Percentiles rank a stretch among this genome's conserved stretches.
These are phyloP conservation scores for Ogataea siamensis DNA, from an alignment of 805 yeast species.

Conservation along the genomic window DNA sequence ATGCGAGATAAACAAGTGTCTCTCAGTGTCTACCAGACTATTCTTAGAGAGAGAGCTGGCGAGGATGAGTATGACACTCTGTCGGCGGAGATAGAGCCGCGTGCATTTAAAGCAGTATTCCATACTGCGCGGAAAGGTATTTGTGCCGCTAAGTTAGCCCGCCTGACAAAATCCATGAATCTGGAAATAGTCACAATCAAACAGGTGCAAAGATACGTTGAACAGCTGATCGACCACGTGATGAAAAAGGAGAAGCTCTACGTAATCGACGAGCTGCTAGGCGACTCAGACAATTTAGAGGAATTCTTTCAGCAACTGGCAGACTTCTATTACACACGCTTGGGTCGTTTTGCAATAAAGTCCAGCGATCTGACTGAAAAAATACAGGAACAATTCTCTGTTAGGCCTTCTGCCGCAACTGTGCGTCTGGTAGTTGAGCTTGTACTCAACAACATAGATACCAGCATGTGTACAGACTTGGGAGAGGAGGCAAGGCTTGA, in stretches of 20 bases:
- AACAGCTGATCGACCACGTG: neutral
- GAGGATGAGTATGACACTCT: constrained; percentile 5
- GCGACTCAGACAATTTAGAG: neutral
- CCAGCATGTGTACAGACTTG: neutral
- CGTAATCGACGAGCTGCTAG: neutral
- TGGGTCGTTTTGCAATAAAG: neutral
- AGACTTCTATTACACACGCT: neutral
- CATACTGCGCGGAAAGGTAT: constrained; percentile 28
- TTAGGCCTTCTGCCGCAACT: neutral
- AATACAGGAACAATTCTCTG: neutral
- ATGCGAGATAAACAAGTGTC: neutral
- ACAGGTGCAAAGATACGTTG: neutral
- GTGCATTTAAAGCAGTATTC: constrained; percentile 24
- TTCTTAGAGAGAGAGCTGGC: neutral
- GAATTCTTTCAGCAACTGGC: neutral
- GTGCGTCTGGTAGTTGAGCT: neutral
- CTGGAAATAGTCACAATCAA: constrained; percentile 20
- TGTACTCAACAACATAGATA: neutral
- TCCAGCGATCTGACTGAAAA: neutral
- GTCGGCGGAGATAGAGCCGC: constrained; percentile 7
- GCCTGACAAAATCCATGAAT: constrained; percentile 23
- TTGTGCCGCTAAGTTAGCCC: constrained; percentile 21
- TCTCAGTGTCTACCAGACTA: neutral
- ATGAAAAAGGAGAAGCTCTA: neutral
- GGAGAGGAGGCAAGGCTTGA: neutral